Evolutionary conservation across 192 early-diverging fungal genomes (phyloP).

Genomic region (Entomortierella parvispora): DNA sequence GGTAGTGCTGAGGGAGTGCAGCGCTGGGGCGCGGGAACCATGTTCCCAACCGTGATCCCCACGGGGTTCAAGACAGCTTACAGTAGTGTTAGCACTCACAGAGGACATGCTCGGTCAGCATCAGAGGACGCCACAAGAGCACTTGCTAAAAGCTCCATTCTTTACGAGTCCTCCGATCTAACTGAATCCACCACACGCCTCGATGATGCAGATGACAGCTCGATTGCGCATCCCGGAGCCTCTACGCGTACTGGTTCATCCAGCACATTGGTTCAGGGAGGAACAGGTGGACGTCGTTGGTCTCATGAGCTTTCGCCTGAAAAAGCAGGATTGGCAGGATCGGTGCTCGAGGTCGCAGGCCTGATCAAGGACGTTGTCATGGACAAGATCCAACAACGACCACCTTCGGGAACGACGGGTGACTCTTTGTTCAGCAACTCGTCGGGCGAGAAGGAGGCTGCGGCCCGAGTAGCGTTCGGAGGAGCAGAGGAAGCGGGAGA

Average conservation of each 20-base stretch:
- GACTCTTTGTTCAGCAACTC: neutral
- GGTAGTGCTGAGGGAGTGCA: neutral
- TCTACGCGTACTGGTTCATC: conserved; percentile 8
- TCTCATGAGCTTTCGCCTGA: conserved; percentile 49
- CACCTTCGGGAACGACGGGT: neutral
- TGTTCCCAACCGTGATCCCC: conserved; percentile 24
- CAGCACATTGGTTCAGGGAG: conserved; percentile 29
- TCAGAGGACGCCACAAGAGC: conserved; percentile 7
- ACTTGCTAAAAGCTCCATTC: conserved; percentile 38
- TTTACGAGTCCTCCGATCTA: conserved; percentile 37
- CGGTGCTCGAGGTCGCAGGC: conserved; percentile 21
- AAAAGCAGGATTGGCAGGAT: conserved; percentile 37
- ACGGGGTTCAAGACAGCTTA: neutral
- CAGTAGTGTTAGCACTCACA: conserved; percentile 4
- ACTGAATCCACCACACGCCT: conserved; percentile 8
- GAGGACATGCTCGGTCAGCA: neutral
- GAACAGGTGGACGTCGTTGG: conserved; percentile 39
- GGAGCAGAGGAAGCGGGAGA: conserved; percentile 42
- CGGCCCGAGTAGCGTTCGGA: conserved; percentile 35
- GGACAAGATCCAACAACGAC: conserved; percentile 38
- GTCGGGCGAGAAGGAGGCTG: conserved; percentile 18
- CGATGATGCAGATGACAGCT: neutral
- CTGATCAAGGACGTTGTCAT: conserved; percentile 41
- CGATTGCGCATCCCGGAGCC: neutral
- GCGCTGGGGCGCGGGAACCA: conserved; percentile 29